Evolutionary conservation across 352 stramenopile genomes (phyloP).

Genomic region (Pythium insidiosum): DNA sequence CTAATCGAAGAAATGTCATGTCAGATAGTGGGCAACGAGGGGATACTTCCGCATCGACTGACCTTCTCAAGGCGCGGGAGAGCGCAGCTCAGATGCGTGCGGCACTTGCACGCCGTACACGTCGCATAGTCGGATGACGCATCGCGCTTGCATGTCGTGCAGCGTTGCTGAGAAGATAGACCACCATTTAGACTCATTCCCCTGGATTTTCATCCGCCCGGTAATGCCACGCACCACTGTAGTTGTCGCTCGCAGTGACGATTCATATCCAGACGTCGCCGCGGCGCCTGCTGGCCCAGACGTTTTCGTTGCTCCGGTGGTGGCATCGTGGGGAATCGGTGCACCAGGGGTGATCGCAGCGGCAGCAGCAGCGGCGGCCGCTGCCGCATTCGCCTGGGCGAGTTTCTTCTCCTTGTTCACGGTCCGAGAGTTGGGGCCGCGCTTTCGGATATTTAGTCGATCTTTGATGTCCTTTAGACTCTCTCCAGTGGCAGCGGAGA

Average conservation of each 20-base stretch:
- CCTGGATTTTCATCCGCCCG: too few relatives aligned
- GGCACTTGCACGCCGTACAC: slow-evolving; percentile 50
- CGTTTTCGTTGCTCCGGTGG: too few relatives aligned
- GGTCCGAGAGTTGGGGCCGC: slow-evolving; percentile 45
- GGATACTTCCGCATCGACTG: too few relatives aligned
- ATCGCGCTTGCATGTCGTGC: slow-evolving; percentile 35
- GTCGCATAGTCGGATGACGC: slow-evolving; percentile 27
- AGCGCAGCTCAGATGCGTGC: slow-evolving; percentile 49
- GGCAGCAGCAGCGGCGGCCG: not conserved
- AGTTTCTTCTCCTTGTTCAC: slow-evolving; percentile 50
- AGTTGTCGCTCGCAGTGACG: too few relatives aligned
- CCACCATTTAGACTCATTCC: too few relatives aligned
- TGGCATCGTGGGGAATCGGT: too few relatives aligned
- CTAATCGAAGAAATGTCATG: too few relatives aligned
- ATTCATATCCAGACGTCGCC: too few relatives aligned
- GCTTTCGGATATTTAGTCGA: slow-evolving; percentile 60
- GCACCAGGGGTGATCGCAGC: slow-evolving; percentile 18
- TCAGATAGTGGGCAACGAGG: too few relatives aligned
- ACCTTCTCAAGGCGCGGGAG: slow-evolving; percentile 23
- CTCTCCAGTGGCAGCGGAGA: slow-evolving; percentile 46
- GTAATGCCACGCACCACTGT: too few relatives aligned
- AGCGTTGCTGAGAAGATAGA: too few relatives aligned
- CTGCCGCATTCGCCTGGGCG: slow-evolving; percentile 2
- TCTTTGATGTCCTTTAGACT: slow-evolving; percentile 80
- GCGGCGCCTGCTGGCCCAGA: too few relatives aligned